Percentiles rank a stretch among this genome's conserved stretches.
Evolutionary conservation across 495 filamentous ascomycete genomes (phyloP).

Genomic region (Aeminium ludgeri): DNA sequence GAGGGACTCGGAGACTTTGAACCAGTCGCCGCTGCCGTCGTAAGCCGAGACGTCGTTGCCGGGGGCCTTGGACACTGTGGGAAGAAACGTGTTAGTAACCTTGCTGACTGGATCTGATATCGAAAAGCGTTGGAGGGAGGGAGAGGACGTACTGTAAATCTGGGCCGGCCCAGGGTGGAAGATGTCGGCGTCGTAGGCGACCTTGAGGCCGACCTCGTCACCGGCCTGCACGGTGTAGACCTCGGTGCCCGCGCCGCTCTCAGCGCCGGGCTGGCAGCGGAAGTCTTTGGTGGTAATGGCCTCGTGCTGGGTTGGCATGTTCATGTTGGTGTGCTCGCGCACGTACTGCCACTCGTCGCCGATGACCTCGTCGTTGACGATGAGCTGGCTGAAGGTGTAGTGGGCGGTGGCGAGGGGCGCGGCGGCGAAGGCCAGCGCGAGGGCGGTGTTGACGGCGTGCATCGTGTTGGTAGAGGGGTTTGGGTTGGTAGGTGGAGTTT

Average conservation of each 20-base stretch:
- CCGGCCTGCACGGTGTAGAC: slow-evolving; percentile 17
- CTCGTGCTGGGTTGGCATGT: slow-evolving; percentile 15
- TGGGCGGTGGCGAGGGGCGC: slow-evolving; percentile 8
- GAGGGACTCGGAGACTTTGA: slow-evolving; percentile 15
- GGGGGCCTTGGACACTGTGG: slow-evolving; percentile 15
- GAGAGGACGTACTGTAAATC: too few relatives aligned
- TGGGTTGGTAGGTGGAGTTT: too few relatives aligned
- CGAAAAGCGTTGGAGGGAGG: too few relatives aligned
- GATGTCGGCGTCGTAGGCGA: slow-evolving; percentile 18
- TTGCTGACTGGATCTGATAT: too few relatives aligned
- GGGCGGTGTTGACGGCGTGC: too few relatives aligned
- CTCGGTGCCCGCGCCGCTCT: slow-evolving; percentile 6
- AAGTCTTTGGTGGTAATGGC: slow-evolving; percentile 16
- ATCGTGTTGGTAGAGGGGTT: too few relatives aligned
- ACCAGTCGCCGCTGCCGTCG: slow-evolving; percentile 17
- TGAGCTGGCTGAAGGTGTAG: slow-evolving; percentile 19
- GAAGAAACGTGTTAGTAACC: too few relatives aligned
- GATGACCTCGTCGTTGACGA: slow-evolving; percentile 17
- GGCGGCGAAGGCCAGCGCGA: too few relatives aligned
- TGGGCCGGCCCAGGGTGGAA: slow-evolving; percentile 17
- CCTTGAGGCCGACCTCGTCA: slow-evolving; percentile 18
- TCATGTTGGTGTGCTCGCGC: slow-evolving; percentile 16
- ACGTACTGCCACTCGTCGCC: slow-evolving; percentile 17
- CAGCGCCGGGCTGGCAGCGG: slow-evolving; percentile 18
- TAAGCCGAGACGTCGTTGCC: slow-evolving; percentile 11